A percentile compares a stretch with the other conserved stretches of the same genome.
Conservation (phyloP, 2,329 filamentous ascomycete genomes). For the Hyphodiscus sp. region DNA sequence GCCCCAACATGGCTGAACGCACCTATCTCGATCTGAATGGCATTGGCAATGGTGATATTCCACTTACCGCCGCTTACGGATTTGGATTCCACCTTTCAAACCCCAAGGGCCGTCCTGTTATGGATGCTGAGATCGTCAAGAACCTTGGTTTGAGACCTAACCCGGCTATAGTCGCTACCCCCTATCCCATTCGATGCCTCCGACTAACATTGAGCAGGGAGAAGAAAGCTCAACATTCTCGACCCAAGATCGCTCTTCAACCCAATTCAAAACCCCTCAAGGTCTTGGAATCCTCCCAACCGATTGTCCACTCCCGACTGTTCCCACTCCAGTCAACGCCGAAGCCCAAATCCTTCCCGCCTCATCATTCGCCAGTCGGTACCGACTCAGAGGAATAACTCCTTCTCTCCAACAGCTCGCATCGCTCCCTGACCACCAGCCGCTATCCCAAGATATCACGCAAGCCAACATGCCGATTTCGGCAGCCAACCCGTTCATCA, state of each 20-base stretch:
- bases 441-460: not conserved
- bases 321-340: not conserved
- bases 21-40: constrained; percentile 44
- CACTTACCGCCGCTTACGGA: constrained; percentile 42
- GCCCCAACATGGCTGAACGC: constrained; percentile 37
- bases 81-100: constrained; percentile 44
- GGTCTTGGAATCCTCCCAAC: not conserved
- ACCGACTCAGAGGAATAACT: not conserved
- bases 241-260: not conserved
- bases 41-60: constrained; percentile 43
- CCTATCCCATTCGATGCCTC: not conserved
- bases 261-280: not conserved
- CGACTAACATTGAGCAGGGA: not conserved
- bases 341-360: not conserved
- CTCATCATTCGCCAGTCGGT: not conserved
- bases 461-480: not conserved
- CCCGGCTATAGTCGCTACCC: constrained; percentile 13
- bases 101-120: constrained; percentile 33
- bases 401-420: not conserved
- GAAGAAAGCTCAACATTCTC: not conserved
- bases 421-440: not conserved
- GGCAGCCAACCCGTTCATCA: not conserved
- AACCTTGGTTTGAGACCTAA: constrained; percentile 25
- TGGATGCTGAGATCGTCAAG: constrained; percentile 15
- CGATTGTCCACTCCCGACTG: not conserved